Evolutionary conservation across 139 green algal species (phyloP).

Genomic region (Spirogloea muscicola): DNA sequence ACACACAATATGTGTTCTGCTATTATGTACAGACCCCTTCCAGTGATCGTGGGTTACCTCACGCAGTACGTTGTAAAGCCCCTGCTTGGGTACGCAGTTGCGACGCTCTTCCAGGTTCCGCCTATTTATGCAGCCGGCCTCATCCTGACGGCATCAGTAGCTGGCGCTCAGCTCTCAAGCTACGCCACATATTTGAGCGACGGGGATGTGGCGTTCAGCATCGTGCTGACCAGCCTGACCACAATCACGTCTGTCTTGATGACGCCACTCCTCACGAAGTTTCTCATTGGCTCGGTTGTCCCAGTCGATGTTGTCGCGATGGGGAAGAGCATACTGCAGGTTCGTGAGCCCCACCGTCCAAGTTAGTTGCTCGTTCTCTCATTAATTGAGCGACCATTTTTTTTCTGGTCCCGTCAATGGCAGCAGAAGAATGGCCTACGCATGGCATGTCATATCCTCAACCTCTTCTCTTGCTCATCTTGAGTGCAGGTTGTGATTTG

Average conservation of each 20-base stretch:
- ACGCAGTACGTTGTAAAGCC: conserved; percentile 7
- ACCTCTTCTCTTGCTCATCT: too few species aligned
- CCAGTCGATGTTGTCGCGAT: conserved; percentile 58
- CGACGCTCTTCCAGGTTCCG: conserved; percentile 32
- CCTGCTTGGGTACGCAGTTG: conserved; percentile 48
- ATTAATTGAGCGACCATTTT: too few species aligned
- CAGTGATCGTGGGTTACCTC: conserved; percentile 1
- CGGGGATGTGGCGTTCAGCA: conserved; percentile 73
- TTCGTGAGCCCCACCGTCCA: too few species aligned
- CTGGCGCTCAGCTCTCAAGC: conserved; percentile 67
- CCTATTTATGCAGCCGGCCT: conserved; percentile 58
- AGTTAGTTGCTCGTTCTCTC: too few species aligned
- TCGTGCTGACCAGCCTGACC: conserved; percentile 72
- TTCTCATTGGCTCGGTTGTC: conserved; percentile 66
- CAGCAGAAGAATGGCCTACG: too few species aligned
- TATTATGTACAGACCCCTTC: not conserved
- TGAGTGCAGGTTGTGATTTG: conserved; percentile 39
- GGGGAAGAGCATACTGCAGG: conserved; percentile 31
- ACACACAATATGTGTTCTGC: too few species aligned
- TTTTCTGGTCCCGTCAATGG: too few species aligned
- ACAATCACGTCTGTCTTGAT: conserved; percentile 72
- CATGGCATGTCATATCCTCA: too few species aligned
- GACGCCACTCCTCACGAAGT: conserved; percentile 67
- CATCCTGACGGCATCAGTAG: conserved; percentile 72
- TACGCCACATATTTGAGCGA: conserved; percentile 72